Conservation (phyloP, 768 basidiomycete genomes). For the Amanita molliuscula region DNA sequence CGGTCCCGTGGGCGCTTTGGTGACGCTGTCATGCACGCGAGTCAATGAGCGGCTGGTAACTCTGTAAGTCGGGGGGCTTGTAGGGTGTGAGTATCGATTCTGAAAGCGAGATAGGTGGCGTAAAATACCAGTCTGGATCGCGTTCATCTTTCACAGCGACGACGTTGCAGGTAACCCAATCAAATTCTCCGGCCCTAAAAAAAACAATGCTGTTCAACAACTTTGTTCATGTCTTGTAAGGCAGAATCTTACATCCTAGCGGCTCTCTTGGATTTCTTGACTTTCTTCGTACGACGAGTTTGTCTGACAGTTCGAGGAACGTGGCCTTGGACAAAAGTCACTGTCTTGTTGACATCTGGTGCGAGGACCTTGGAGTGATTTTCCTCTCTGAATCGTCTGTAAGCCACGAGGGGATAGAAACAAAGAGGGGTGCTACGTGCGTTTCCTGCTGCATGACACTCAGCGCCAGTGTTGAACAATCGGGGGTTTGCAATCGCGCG, state of each 20-base stretch:
- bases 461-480: not conserved
- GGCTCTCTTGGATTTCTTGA: not conserved
- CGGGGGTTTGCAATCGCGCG: not conserved
- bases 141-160: not conserved
- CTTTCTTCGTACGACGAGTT: not conserved
- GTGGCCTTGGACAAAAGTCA: not conserved
- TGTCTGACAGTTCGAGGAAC: not conserved
- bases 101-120: not conserved
- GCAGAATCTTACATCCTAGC: not conserved
- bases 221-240: not conserved
- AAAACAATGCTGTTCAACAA: not conserved
- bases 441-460: not conserved
- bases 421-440: not conserved
- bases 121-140: not conserved
- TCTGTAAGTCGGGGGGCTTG: not conserved
- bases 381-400: too few species aligned
- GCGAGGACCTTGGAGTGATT: too few species aligned
- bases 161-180: not conserved
- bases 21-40: not conserved
- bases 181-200: not conserved
- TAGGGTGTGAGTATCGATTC: not conserved
- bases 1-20: not conserved
- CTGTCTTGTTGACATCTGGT: not conserved
- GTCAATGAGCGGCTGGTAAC: not conserved
- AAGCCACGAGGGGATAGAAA: not conserved